Evolutionary conservation across 1,284 basidiomycete genomes (phyloP).

Genomic region (Violaceomyces palustris): DNA sequence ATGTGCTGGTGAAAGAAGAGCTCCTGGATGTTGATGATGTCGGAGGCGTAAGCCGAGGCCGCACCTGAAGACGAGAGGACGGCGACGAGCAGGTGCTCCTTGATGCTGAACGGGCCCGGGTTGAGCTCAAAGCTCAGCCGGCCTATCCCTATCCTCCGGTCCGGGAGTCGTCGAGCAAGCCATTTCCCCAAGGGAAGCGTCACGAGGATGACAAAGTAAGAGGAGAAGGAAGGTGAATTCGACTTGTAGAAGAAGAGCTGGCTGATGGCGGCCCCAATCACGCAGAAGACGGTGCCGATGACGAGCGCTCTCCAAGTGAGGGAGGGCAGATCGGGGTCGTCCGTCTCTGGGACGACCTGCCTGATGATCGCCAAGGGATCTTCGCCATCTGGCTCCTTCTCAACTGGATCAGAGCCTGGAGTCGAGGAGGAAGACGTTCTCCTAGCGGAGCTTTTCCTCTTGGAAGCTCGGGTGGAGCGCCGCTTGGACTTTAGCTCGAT

Average conservation of each 20-base stretch:
- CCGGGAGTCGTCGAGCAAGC: constrained; percentile 48
- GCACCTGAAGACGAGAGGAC: constrained; percentile 57
- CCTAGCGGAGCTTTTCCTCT: too few species aligned
- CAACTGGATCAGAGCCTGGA: not conserved
- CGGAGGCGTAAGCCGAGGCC: constrained; percentile 48
- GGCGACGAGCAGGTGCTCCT: constrained; percentile 54
- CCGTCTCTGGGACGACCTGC: constrained; percentile 57
- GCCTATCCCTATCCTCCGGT: constrained; percentile 43
- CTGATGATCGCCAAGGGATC: constrained; percentile 38
- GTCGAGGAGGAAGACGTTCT: not conserved
- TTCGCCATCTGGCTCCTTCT: constrained; percentile 26
- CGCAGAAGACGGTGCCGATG: constrained; percentile 58
- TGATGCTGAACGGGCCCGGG: constrained; percentile 57
- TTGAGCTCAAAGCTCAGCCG: constrained; percentile 54
- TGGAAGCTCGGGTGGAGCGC: not conserved
- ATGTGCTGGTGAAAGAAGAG: constrained; percentile 51
- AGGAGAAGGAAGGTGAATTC: constrained; percentile 55
- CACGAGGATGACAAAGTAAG: constrained; percentile 59
- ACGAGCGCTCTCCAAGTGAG: constrained; percentile 58
- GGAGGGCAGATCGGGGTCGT: constrained; percentile 58
- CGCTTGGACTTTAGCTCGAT: not conserved
- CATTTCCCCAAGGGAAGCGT: constrained; percentile 56
- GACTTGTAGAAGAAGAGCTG: constrained; percentile 43
- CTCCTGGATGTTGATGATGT: constrained; percentile 52
- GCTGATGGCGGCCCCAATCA: constrained; percentile 57